Evolutionary conservation across 2,329 filamentous ascomycete genomes (phyloP), one percentile per base, ranked within the genome.

Genomic region (Monilinia laxa): DNA sequence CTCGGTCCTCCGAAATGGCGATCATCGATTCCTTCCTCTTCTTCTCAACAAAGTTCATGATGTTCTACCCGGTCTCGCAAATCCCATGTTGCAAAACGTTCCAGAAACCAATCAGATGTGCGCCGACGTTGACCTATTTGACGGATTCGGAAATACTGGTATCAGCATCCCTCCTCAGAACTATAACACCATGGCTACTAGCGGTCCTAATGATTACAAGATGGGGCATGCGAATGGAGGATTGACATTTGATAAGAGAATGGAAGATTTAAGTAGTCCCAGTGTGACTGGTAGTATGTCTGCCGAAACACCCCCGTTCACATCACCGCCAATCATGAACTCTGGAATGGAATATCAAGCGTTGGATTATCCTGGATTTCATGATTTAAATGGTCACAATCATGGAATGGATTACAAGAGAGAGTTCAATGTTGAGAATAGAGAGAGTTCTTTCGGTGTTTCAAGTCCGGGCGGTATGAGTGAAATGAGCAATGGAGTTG

Each of bases 1-100:
- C 2, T 87, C 88, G 2, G 81, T 86, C 11, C 83, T 95, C 23
- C 90, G 90, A n/a, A 88, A 86, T 67, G 91, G 91, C 9, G 85
- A 93, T 66, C 85, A 89, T 69, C 88, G 90, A 62, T 95, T 92
- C 75, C 81, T 94, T 18, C 91, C 91, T 3, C 82, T 96, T 0
- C 82, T 96, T 1, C 79, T 95, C 65, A 85, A 84, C 76, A 95
- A 94, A 79, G 84, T 94, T 51, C 84, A 88, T 68, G 90, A 94
- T 53, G 83, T 89, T 3, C 79, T 93, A 3, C 89, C 90, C 10
- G 82, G 82, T 18, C 79, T 89, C 20, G 81, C 82, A 67, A 86
- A 84, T 70, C 87, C 86, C 1, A 83, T 86, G 80, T 81, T 89
- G 18, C 83, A 84, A 69, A 83, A 83, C 23, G 80, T 84, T 0